Evolutionary conservation across 2,329 filamentous ascomycete genomes (phyloP), one percentile per base, ranked within the genome.

Genomic region (Aureobasidium mangrovei): DNA sequence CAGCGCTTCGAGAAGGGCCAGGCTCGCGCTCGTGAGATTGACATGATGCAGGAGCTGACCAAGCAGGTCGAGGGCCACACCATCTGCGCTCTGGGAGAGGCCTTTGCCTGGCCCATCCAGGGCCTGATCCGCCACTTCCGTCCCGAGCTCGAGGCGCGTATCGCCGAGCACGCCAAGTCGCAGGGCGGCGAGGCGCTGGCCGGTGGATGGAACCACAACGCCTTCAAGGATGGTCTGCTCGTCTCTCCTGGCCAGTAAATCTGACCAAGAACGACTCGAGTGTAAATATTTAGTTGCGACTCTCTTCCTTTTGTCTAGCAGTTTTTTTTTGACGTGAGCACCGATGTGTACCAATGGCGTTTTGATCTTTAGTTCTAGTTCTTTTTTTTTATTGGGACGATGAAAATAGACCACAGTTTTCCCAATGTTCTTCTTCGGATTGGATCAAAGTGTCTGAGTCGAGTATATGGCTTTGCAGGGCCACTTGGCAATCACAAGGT

Each of bases 21-120:
- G 72, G 93, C 88, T 57, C 84, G 88, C 59, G 83, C 85, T 72
- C 81, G 93, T 58, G 93, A 98, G 75, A 98, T 98, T 70, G 93
- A 98, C 71, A 98, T 98, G 93, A 81, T 98, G 62, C 93, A 96
- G 77, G 93, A 98, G 78, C 77, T 98, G 63, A 98, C 93, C 60
- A 98, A 98, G 81, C 93, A 98, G 76, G 93, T 98, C 58, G 93
- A 98, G 77, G 93, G 93, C 8, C 93, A 98, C 78, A 97, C 93
- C 45, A 98, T 98, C 67, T 98, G 93, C 74, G 93, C 91, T 73
- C 77, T 98, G 60, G 93, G 93, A 56, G 93, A 98, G 77, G 93
- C 93, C 59, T 98, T 98, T 64, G 91, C 93, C 60, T 98, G 93
- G 93, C 93, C 93, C 60, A 86, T 98, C 62, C 93, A 98, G 76